A percentile compares a stretch with the other conserved stretches of the same genome.
Conservation (phyloP, 1,284 basidiomycete genomes). For the Austropuccinia psidii region DNA sequence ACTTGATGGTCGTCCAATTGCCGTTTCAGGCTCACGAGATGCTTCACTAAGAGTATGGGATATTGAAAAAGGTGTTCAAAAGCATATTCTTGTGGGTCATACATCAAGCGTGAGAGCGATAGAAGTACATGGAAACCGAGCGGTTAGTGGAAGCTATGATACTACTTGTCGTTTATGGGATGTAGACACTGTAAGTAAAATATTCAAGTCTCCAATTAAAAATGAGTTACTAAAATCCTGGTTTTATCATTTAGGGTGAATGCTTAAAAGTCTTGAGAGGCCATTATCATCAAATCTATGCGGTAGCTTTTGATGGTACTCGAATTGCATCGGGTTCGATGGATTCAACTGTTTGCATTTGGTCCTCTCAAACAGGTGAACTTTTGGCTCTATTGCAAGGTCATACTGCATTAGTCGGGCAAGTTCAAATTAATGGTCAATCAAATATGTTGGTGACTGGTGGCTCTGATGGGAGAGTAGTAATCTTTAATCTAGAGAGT, state of each 20-base stretch:
- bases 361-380: slow-evolving; percentile 69
- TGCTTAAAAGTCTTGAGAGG: slow-evolving; percentile 79
- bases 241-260: slow-evolving; percentile 51
- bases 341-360: slow-evolving; percentile 82
- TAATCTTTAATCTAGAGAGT: slow-evolving; percentile 69
- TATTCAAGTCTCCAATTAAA: background rate
- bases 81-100: slow-evolving; percentile 72
- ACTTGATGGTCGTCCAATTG: slow-evolving; percentile 74
- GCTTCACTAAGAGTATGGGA: slow-evolving; percentile 86
- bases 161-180: slow-evolving; percentile 57
- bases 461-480: slow-evolving; percentile 86
- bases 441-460: slow-evolving; percentile 69
- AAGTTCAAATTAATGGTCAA: slow-evolving; percentile 67
- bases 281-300: slow-evolving; percentile 86
- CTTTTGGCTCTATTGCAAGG: slow-evolving; percentile 81
- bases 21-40: slow-evolving; percentile 82
- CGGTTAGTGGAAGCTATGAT: slow-evolving; percentile 86
- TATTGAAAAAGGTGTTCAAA: slow-evolving; percentile 63
- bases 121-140: slow-evolving; percentile 70
- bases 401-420: slow-evolving; percentile 88
- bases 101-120: slow-evolving; percentile 74
- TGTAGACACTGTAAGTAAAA: slow-evolving; percentile 25
- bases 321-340: slow-evolving; percentile 78
- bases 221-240: background rate
- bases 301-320: slow-evolving; percentile 82